phyloP scores from a whole-genome alignment of 2,329 filamentous ascomycete species.

The Penicillium hesseltinei region DNA sequence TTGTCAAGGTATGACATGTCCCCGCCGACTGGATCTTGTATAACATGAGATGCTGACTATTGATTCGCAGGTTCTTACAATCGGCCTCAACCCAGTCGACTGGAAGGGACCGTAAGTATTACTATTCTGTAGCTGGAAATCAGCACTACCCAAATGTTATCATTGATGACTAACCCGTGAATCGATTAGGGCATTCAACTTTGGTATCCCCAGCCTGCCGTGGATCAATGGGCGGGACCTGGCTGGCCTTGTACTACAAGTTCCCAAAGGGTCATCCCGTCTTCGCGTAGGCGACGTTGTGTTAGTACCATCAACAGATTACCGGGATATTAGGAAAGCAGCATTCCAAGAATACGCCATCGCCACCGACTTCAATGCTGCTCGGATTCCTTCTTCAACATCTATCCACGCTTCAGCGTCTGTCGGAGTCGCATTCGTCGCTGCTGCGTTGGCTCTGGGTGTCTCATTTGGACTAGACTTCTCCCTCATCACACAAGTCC shows the following conservation, averaged over 20 bases:
- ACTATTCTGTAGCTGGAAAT: not conserved
- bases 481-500: slow-evolving; percentile 31
- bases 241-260: slow-evolving; percentile 61
- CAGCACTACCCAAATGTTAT: not conserved
- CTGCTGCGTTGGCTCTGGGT: slow-evolving; percentile 64
- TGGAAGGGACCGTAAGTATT: slow-evolving; percentile 67
- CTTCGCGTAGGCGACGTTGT: slow-evolving; percentile 57
- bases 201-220: slow-evolving; percentile 65
- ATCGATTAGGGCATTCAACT: slow-evolving; percentile 61
- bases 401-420: slow-evolving; percentile 59
- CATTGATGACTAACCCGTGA: not conserved
- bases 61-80: slow-evolving; percentile 49
- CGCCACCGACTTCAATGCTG: slow-evolving; percentile 63
- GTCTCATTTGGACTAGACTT: slow-evolving; percentile 71
- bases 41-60: slow-evolving; percentile 4
- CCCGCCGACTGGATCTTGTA: not conserved
- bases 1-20: slow-evolving; percentile 52
- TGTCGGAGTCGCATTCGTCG: slow-evolving; percentile 69
- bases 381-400: slow-evolving; percentile 57
- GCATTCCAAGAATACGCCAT: slow-evolving; percentile 70
- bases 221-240: slow-evolving; percentile 69
- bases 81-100: slow-evolving; percentile 74
- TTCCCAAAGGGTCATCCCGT: slow-evolving; percentile 45
- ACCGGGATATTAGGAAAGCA: slow-evolving; percentile 68
- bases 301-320: slow-evolving; percentile 71